Evolutionary conservation across 139 green algal species (phyloP), one percentile per base, ranked within the genome.

Genomic region (Micractinium conductrix): DNA sequence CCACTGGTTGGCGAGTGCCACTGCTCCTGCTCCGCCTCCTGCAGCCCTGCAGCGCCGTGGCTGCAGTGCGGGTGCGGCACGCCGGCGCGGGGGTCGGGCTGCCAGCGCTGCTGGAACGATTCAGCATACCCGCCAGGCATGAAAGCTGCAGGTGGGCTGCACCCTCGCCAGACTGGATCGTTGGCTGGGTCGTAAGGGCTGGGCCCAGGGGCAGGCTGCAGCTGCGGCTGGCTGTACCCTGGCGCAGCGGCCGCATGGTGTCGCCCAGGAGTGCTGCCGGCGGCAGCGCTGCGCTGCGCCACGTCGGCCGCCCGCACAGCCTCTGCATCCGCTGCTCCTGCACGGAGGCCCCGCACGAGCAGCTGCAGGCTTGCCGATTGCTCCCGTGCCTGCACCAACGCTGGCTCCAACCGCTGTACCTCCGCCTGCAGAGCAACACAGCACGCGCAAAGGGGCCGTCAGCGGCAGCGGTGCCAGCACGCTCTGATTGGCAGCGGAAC

Each of bases 301-400:
- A n/a, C n/a, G n/a, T n/a, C n/a, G n/a, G n/a, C n/a, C 62, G 62
- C 62, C 62, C 62, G 21, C 62, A 14, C 62, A 9, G 62, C 16
- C 62, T 70, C 62, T 35, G 72, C 71, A 26, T 28, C 2, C 28
- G 0, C 28, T 21, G 37, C 70, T 48, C 40, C 42, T 76, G 42
- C 40, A 42, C 43, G 42, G 30, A 7, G 42, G 42, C 9, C 22
- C n/a, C n/a, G n/a, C n/a, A n/a, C n/a, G n/a, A n/a, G n/a, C n/a
- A n/a, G n/a, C n/a, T 45, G 74, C 42, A 83, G 78, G 1, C 30
- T 42, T 19, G 62, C 65, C 62, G 44, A 42, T 62, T 83, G n/a
- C 17, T n/a, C 43, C 16, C 19, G 42, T 1, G 78, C 78, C 5
- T 65, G 26, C 7, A 7, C 16, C 40, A 83, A n/a, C 1, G 60